These are phyloP conservation scores for Polyporus arcularius DNA, from an alignment of 768 basidiomycete species.

Conservation along the genomic window DNA sequence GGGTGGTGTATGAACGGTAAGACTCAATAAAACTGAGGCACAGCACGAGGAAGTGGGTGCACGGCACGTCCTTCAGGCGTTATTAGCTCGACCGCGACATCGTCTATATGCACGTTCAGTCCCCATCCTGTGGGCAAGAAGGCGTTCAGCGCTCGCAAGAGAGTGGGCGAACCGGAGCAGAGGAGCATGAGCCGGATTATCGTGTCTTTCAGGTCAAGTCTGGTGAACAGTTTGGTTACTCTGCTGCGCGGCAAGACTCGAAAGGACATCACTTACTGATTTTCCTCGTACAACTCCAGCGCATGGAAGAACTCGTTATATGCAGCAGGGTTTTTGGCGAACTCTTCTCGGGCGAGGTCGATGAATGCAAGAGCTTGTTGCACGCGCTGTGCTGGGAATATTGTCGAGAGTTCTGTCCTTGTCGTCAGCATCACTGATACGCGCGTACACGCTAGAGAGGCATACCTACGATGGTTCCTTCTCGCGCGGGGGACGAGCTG, in stretches of 20 bases:
- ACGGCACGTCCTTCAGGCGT: neutral
- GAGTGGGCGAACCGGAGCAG: neutral
- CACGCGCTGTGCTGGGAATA: neutral
- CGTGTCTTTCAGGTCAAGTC: constrained; percentile 3
- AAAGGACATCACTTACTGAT: neutral
- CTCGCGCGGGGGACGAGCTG: too few relatives aligned
- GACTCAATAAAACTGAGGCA: neutral
- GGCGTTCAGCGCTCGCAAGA: constrained; percentile 1
- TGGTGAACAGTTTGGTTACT: neutral
- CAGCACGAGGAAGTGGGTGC: neutral
- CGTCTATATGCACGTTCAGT: neutral
- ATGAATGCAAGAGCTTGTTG: constrained; percentile 4
- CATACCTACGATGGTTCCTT: too few relatives aligned
- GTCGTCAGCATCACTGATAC: too few relatives aligned
- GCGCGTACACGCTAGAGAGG: too few relatives aligned
- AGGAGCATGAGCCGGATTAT: constrained; percentile 6
- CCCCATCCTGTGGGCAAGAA: constrained; percentile 4
- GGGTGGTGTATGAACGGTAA: neutral
- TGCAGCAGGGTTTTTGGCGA: neutral
- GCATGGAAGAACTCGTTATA: constrained; percentile 11
- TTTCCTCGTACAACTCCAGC: constrained; percentile 6
- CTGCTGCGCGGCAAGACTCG: too few relatives aligned
- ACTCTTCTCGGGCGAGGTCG: neutral
- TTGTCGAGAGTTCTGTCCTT: too few relatives aligned
- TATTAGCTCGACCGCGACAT: neutral